phyloP scores from a whole-genome alignment of 1,139 yeast genomes.

The Blastobotrys arbuscula region DNA sequence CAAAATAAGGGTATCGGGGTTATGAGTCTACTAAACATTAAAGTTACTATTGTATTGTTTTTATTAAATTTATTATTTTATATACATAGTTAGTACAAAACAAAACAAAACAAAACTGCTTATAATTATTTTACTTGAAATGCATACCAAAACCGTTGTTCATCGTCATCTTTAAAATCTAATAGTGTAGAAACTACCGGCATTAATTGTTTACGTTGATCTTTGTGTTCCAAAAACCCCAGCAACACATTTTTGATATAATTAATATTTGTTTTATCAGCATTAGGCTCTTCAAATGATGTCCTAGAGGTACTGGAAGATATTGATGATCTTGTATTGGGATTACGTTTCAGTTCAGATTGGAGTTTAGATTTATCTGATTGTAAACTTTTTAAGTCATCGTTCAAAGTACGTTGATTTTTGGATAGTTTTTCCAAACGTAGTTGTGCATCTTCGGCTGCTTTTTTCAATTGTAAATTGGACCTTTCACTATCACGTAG shows the following conservation, averaged over 20 bases:
- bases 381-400: constrained; percentile 40
- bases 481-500: constrained; percentile 30
- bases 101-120: not conserved
- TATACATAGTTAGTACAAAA: not conserved
- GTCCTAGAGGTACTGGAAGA: not conserved
- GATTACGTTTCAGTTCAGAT: not conserved
- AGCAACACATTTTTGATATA: constrained; percentile 82
- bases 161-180: constrained; percentile 64
- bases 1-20: too few relatives aligned
- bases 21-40: too few relatives aligned
- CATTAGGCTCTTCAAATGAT: constrained; percentile 15
- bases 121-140: constrained; percentile 29
- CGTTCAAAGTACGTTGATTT: constrained; percentile 57
- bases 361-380: constrained; percentile 1
- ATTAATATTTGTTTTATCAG: constrained; percentile 45
- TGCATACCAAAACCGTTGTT: constrained; percentile 59
- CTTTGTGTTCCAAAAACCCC: constrained; percentile 86
- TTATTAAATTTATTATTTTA: not conserved
- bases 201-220: constrained; percentile 76
- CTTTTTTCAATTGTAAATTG: constrained; percentile 30
- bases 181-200: constrained; percentile 81
- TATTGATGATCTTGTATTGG: not conserved
- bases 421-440: constrained; percentile 43
- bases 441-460: constrained; percentile 34
- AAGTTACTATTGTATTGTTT: not conserved